Percentiles rank a stretch among this genome's conserved stretches.
Conservation (phyloP, 352 stramenopile species). For the Sclerospora graminicola region DNA sequence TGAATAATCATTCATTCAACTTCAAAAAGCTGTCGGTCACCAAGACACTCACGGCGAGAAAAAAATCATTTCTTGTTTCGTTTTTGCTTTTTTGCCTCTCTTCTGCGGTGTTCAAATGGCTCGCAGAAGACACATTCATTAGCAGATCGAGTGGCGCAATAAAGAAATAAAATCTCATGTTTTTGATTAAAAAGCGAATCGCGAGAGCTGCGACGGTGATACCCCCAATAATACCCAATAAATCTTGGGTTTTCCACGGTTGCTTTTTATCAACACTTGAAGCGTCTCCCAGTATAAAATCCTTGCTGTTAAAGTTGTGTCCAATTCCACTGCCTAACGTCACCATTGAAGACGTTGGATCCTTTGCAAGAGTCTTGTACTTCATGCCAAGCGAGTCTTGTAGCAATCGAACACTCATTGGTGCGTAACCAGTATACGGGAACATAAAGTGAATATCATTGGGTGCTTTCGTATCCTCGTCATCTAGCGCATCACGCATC, state of each 20-base stretch:
- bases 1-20: too few species aligned
- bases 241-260: conserved; percentile 5
- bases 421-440: conserved; percentile 73
- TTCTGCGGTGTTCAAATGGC: too few species aligned
- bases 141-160: conserved; percentile 70
- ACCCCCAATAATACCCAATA: conserved; percentile 68
- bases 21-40: too few species aligned
- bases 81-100: too few species aligned
- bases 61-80: too few species aligned
- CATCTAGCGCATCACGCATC: conserved; percentile 32
- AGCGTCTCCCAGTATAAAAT: conserved; percentile 9
- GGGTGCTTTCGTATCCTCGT: conserved; percentile 36
- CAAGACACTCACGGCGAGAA: too few species aligned
- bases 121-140: conserved; percentile 55
- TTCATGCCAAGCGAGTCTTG: conserved; percentile 68
- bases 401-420: conserved; percentile 71
- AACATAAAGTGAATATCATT: conserved; percentile 83
- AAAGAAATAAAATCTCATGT: conserved; percentile 57
- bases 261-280: conserved; percentile 9
- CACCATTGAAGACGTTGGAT: conserved; percentile 20
- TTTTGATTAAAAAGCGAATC: conserved; percentile 64
- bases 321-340: conserved; percentile 13
- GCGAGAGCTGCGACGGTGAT: conserved; percentile 78
- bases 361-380: conserved; percentile 36
- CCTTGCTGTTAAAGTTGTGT: conserved; percentile 10